Base-by-base conservation (phyloP, 768 basidiomycete genomes). In the Fibroporia radiculosa region DNA sequence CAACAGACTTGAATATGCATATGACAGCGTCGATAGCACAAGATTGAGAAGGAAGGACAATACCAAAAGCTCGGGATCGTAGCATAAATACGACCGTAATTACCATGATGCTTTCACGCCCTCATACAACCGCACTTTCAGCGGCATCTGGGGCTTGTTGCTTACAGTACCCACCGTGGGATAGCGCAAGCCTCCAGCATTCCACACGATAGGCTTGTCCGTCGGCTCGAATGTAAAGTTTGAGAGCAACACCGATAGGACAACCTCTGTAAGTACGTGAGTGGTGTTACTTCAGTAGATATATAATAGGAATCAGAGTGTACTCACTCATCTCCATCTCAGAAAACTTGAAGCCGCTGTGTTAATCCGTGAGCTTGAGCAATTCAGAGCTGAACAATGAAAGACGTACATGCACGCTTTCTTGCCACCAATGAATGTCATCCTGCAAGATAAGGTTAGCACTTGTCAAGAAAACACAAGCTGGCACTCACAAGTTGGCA, bases 261-360 rank as follows among this genome's bases (percentile, higher is more conserved):
- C 51, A 23, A 56, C 53, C 47, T 63, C 63, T 63, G 50, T n/a
- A n/a, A n/a, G n/a, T n/a, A n/a, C 39, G n/a, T n/a, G n/a, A n/a
- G n/a, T n/a, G 6, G 18, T 3, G 25, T 12, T 7, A 11, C 14
- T 4, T 10, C 11, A n/a, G 22, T 40, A 23, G 28, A 16, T n/a
- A 16, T 40, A 36, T 23, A 6, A 19, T 36, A 8, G 8, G 8
- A 22, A 6, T 4, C 16, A 4, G 22, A 4, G 4, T 11, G n/a
- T 28, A 51, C 53, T 19, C 26, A 55, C 53, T 55, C 53, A 49
- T 55, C 33, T 55, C 50, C 5, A 55, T 45, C 41, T 55, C 50
- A 0, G 53, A 55, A 40, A 55, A 55, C 40, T 55, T 55, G 53
- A 55, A 55, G 8, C 53, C 53, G 26, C 53, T 55, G 10, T 1